A percentile compares a stretch with the other conserved stretches of the same genome.
phyloP scores from a whole-genome alignment of 192 early-diverging fungal species.

The Umbelopsis isabellina region DNA sequence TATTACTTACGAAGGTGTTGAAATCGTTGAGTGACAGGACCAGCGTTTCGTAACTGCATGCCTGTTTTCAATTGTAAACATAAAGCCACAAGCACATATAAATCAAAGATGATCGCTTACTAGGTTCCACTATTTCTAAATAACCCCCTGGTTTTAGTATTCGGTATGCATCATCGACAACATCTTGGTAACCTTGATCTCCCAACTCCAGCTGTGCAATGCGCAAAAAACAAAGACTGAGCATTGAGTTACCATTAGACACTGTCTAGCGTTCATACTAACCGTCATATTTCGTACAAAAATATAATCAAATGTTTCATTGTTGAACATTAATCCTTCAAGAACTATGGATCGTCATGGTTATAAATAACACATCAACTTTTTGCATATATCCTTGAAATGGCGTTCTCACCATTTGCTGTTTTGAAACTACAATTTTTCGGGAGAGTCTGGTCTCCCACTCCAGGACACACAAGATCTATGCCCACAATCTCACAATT shows the following conservation, averaged over 20 bases:
- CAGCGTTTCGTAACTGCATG: constrained; percentile 3
- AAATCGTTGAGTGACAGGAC: constrained; percentile 1
- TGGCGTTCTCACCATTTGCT: neutral
- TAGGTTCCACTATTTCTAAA: constrained; percentile 38
- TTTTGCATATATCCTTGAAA: neutral
- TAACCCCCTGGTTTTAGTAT: constrained; percentile 38
- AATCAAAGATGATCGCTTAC: neutral
- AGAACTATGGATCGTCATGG: neutral
- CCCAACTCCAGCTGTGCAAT: neutral
- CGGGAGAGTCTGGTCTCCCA: neutral
- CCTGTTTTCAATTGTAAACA: neutral
- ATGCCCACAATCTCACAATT: constrained; percentile 28
- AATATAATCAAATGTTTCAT: constrained; percentile 12
- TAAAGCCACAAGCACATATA: neutral
- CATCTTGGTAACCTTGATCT: neutral
- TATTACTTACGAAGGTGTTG: neutral
- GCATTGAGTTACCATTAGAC: too few relatives aligned
- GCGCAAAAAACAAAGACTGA: too few relatives aligned
- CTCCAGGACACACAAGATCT: constrained; percentile 10
- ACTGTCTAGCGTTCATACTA: neutral
- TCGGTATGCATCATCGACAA: constrained; percentile 18
- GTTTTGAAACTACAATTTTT: constrained; percentile 11
- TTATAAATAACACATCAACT: too few relatives aligned
- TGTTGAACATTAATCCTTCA: neutral
- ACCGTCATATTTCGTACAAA: constrained; percentile 17